Evolutionary conservation across 2,329 filamentous ascomycete genomes (phyloP).

Genomic region (Sporothrix sp.): DNA sequence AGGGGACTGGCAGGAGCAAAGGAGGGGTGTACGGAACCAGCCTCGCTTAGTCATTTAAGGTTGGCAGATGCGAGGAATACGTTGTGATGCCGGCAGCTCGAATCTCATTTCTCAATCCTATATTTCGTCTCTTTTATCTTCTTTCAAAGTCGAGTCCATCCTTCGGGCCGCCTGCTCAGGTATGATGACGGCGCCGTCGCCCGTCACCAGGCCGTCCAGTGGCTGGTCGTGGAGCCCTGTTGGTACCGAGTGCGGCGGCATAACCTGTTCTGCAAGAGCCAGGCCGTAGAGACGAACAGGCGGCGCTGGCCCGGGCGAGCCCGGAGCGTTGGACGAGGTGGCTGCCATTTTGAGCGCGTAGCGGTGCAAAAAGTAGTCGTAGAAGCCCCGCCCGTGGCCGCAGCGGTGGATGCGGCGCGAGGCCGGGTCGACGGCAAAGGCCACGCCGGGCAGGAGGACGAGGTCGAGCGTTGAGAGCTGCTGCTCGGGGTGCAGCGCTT

Average conservation of each 20-base stretch:
- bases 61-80: background rate
- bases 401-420: slow-evolving; percentile 57
- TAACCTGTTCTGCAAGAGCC: slow-evolving; percentile 76
- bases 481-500: no score
- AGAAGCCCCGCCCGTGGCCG: slow-evolving; percentile 93
- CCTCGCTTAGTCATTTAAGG: slow-evolving; percentile 12
- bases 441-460: slow-evolving; percentile 85
- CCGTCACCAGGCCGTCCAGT: slow-evolving; percentile 67
- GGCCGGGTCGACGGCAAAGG: slow-evolving; percentile 60
- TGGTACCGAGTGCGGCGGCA: slow-evolving; percentile 56
- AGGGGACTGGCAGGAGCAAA: background rate
- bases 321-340: slow-evolving; percentile 23
- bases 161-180: background rate
- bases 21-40: slow-evolving; percentile 6
- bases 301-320: no score
- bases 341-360: slow-evolving; percentile 42
- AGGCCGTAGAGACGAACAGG: slow-evolving; percentile 62
- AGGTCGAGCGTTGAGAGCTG: slow-evolving; percentile 60
- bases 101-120: no score
- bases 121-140: slow-evolving; percentile 24
- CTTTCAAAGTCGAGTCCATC: no score
- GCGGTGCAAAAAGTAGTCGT: slow-evolving; percentile 81
- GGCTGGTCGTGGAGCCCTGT: slow-evolving; percentile 67
- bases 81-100: no score
- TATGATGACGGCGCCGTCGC: slow-evolving; percentile 41